These are phyloP conservation scores for Larix kaempferi DNA, from an alignment of 75 land plant species.

Conservation along the genomic window DNA sequence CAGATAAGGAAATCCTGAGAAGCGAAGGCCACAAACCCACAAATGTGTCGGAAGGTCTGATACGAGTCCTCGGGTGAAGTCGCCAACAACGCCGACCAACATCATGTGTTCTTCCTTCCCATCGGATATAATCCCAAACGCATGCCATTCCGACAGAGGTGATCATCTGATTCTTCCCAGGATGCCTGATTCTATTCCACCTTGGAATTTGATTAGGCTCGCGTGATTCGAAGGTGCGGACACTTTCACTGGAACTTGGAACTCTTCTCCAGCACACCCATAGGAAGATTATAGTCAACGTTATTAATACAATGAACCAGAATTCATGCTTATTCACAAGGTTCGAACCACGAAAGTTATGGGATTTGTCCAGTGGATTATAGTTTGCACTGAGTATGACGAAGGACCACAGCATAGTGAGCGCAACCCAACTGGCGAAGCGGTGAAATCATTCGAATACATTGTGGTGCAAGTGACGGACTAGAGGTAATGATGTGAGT, in stretches of 20 bases:
- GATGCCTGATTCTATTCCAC: conserved; percentile 43
- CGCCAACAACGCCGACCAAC: conserved; percentile 69
- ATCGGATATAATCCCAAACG: conserved; percentile 58
- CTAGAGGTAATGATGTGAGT: conserved; percentile 50
- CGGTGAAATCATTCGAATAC: conserved; percentile 52
- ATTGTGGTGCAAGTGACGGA: conserved; percentile 66
- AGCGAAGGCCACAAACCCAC: conserved; percentile 45
- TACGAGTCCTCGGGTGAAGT: conserved; percentile 53
- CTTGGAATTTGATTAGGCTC: conserved; percentile 46
- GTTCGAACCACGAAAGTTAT: conserved; percentile 11
- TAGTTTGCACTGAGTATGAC: conserved; percentile 35
- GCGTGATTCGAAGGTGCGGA: conserved; percentile 41
- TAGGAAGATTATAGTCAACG: conserved; percentile 43
- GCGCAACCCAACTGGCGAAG: conserved; percentile 52
- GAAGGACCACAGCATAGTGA: conserved; percentile 54
- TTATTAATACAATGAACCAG: conserved; percentile 51
- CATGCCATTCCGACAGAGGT: conserved; percentile 66
- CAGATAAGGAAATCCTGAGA: conserved; percentile 58
- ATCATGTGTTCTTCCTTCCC: conserved; percentile 51
- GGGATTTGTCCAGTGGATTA: conserved; percentile 27
- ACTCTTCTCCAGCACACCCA: conserved; percentile 46
- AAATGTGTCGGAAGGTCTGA: conserved; percentile 49
- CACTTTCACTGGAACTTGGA: conserved; percentile 24
- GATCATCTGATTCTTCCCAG: conserved; percentile 51
- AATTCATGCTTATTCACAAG: conserved; percentile 37